Conservation (phyloP, 2,329 filamentous ascomycete genomes). For the Emergomyces pasteurianus region DNA sequence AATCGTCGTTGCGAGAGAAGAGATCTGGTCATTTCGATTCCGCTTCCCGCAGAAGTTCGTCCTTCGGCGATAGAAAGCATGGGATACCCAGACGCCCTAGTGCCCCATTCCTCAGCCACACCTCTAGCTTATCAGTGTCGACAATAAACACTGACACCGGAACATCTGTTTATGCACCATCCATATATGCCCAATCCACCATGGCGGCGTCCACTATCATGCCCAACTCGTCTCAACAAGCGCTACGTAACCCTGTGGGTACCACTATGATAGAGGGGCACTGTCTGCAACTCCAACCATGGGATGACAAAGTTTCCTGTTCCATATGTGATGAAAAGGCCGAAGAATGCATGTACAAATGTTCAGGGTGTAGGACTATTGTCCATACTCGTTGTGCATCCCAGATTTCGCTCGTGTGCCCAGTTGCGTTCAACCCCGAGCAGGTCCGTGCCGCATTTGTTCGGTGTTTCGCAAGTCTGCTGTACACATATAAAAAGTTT, state of each 20-base stretch:
- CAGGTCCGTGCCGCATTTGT: conserved; percentile 58
- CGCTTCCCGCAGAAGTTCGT: conserved; percentile 76
- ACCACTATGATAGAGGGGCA: conserved; percentile 37
- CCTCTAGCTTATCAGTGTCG: conserved; percentile 35
- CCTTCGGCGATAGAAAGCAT: conserved; percentile 64
- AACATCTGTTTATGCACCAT: conserved; percentile 31
- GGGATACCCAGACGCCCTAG: conserved; percentile 46
- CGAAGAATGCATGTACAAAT: conserved; percentile 44
- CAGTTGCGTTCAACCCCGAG: conserved; percentile 54
- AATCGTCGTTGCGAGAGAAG: conserved; percentile 82
- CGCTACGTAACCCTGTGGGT: conserved; percentile 13
- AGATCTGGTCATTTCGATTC: conserved; percentile 85
- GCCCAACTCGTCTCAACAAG: conserved; percentile 27
- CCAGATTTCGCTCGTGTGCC: conserved; percentile 53
- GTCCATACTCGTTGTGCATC: conserved; percentile 49
- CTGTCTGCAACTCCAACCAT: conserved; percentile 33
- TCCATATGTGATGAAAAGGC: conserved; percentile 44
- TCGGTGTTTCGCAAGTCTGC: conserved; percentile 54
- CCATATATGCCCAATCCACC: conserved; percentile 39
- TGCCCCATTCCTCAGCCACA: conserved; percentile 59
- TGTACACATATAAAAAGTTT: conserved; percentile 57
- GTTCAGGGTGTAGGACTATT: conserved; percentile 36
- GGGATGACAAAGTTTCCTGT: conserved; percentile 34
- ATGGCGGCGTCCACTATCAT: conserved; percentile 40
- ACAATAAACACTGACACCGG: conserved; percentile 28